Evolutionary conservation across 2,329 filamentous ascomycete genomes (phyloP), one percentile per base, ranked within the genome.

Genomic region (Coniella vitis): DNA sequence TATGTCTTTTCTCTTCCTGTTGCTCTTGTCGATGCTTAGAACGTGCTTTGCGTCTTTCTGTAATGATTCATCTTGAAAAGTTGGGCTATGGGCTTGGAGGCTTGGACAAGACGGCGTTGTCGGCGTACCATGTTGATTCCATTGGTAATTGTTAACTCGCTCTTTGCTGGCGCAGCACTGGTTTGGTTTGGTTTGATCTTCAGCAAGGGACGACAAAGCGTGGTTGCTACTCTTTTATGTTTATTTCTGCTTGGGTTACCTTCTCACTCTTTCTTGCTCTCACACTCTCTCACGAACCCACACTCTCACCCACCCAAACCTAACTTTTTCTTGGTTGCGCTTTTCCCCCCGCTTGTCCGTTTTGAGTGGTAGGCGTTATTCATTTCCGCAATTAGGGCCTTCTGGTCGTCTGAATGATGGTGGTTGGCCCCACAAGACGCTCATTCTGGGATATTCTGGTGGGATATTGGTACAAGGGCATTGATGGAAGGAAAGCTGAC

Each of bases 81-180:
- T 34, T 17, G 35, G 45, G 25, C 31, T 4, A 19, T 17, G 14
- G 40, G 44, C 37, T 36, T 29, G 5, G 25, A 29, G 10, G 25
- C 25, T 10, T 29, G 25, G 25, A 10, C 25, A 41, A 34, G 48
- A 36, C 22, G 45, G 45, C 45, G 45, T 52, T 49, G 21, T n/a
- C 10, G 45, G 45, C 38, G 31, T 45, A 40, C 17, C 7, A 10
- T 14, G 34, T 36, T 14, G 13, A 36, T 44, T 16, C n/a, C 8
- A 9, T 8, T 13, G 13, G n/a, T n/a, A 13, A 31, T 31, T 20
- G 32, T 21, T 52, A 9, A 21, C 22, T n/a, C n/a, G n/a, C n/a
- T 48, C 32, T 45, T 10, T 22, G 45, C n/a, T n/a, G 25, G 25
- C 45, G 48, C 46, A 45, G 49, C 45, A 48, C 45, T 7, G 16